Percentiles rank a stretch among this genome's conserved stretches.
phyloP scores from a whole-genome alignment of 768 basidiomycete species.

The Pulveroboletus sp. region DNA sequence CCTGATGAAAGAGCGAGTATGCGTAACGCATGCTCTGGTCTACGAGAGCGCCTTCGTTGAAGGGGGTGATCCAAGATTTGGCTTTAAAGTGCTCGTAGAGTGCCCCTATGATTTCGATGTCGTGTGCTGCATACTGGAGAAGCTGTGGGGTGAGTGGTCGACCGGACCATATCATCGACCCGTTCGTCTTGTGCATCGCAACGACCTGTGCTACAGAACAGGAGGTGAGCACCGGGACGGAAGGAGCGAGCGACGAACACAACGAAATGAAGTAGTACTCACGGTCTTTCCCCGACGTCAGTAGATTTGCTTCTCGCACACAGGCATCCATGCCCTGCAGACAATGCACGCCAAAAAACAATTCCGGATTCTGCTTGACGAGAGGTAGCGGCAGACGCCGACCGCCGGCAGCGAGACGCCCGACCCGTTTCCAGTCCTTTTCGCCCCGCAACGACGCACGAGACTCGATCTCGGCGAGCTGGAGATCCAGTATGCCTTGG shows the following conservation, averaged over 20 bases:
- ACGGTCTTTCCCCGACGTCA: conserved; percentile 32
- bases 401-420: conserved; percentile 23
- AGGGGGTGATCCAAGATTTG: conserved; percentile 20
- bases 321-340: conserved; percentile 35
- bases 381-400: conserved; percentile 21
- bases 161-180: conserved; percentile 30
- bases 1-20: conserved; percentile 25
- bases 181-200: conserved; percentile 32
- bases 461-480: conserved; percentile 36
- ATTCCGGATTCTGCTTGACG: conserved; percentile 20
- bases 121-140: conserved; percentile 39
- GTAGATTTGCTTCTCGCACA: conserved; percentile 23
- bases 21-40: conserved; percentile 30
- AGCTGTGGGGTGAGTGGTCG: conserved; percentile 36
- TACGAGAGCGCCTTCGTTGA: conserved; percentile 11
- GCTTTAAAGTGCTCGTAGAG: conserved; percentile 33
- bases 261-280: conserved; percentile 4
- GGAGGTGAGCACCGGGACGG: not conserved
- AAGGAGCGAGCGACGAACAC: not conserved
- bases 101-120: conserved; percentile 36
- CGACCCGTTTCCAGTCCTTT: conserved; percentile 23
- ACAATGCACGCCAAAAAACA: conserved; percentile 31
- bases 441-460: conserved; percentile 24
- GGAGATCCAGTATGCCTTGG: conserved; percentile 36
- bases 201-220: conserved; percentile 30